Conservation (phyloP, 1,284 basidiomycete species). For the Fomes fomentarius region DNA sequence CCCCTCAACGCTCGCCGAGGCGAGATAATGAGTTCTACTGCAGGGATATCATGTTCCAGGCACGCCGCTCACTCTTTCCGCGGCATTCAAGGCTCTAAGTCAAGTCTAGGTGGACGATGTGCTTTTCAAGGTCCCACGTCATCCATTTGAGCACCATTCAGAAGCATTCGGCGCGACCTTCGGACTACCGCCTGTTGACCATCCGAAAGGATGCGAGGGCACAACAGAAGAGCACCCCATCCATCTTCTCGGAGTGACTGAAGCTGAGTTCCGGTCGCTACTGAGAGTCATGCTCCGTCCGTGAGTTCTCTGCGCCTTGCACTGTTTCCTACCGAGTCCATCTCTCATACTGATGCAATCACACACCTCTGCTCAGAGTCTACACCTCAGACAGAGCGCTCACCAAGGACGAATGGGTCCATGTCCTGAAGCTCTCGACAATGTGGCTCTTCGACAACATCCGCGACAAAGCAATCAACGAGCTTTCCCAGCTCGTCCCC, state of each 20-base stretch:
- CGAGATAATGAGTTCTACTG: slow-evolving; percentile 13
- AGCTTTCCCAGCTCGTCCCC: slow-evolving; percentile 15
- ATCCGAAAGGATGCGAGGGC: not conserved
- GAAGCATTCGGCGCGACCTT: slow-evolving; percentile 10
- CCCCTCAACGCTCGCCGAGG: not conserved
- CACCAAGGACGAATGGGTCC: slow-evolving; percentile 8
- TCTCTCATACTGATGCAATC: not conserved
- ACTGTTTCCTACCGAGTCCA: no score
- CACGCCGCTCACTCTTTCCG: no score
- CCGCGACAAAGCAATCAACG: slow-evolving; percentile 6
- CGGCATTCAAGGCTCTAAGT: no score
- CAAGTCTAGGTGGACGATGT: not conserved
- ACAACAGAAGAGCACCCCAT: slow-evolving; percentile 9
- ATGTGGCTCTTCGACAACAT: slow-evolving; percentile 11
- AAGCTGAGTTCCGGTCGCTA: slow-evolving; percentile 8
- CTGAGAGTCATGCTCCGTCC: slow-evolving; percentile 8
- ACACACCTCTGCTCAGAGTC: no score
- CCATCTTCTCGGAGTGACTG: not conserved
- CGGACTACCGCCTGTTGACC: not conserved
- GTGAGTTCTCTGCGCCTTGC: slow-evolving; percentile 9
- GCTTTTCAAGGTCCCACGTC: slow-evolving; percentile 14
- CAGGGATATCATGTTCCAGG: slow-evolving; percentile 9
- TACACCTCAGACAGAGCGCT: no score
- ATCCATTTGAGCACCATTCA: slow-evolving; percentile 16
- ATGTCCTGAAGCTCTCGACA: slow-evolving; percentile 12